phyloP scores from a whole-genome alignment of 176 grass and related monocot species.

The Carex parvula region DNA sequence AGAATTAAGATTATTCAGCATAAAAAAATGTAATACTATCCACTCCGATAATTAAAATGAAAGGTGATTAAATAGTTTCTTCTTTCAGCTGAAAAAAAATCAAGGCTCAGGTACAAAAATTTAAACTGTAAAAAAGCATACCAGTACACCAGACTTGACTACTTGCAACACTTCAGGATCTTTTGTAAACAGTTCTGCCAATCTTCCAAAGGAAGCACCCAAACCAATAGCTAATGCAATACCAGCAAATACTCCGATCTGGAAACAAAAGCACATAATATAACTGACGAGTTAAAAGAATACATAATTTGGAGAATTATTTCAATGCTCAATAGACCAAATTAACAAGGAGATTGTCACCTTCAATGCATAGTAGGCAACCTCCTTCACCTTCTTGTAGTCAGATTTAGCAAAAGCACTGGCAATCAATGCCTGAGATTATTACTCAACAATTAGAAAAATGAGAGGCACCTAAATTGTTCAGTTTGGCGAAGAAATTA shows the following conservation, averaged over 20 bases:
- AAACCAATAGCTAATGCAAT: conserved; percentile 66
- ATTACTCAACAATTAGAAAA: neutral
- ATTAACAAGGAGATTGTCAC: conserved; percentile 35
- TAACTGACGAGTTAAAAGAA: neutral
- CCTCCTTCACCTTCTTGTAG: conserved; percentile 68
- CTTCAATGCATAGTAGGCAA: conserved; percentile 59
- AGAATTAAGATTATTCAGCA: neutral
- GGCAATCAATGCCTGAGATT: conserved; percentile 69
- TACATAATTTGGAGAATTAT: conserved; percentile 9
- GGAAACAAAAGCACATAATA: conserved; percentile 32
- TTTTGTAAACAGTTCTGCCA: conserved; percentile 75
- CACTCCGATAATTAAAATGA: neutral
- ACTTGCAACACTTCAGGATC: conserved; percentile 74
- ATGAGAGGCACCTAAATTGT: neutral
- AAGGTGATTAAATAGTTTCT: neutral
- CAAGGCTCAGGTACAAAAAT: neutral
- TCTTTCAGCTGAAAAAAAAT: conserved; percentile 1
- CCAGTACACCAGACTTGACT: conserved; percentile 78
- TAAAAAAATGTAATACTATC: conserved; percentile 3
- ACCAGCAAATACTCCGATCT: conserved; percentile 65
- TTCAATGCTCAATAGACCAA: conserved; percentile 19
- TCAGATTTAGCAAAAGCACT: conserved; percentile 70
- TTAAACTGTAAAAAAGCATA: conserved; percentile 28
- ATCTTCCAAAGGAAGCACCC: conserved; percentile 65
- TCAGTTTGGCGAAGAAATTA: neutral